These are phyloP conservation scores for Scheffersomyces ergatensis DNA, from an alignment of 805 yeast species.

Conservation along the genomic window DNA sequence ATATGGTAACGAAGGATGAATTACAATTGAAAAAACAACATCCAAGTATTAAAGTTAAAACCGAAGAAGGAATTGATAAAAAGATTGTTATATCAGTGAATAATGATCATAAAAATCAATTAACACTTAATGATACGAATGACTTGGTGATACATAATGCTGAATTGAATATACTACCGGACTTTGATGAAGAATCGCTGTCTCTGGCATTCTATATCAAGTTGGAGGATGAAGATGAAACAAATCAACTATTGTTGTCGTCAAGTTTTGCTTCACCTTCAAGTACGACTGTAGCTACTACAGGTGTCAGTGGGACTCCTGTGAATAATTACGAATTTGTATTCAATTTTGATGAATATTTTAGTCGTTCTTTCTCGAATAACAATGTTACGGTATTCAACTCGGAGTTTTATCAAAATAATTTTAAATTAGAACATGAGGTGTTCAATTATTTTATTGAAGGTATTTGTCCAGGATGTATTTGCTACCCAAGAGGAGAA, in stretches of 20 bases:
- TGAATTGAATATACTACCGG: not conserved
- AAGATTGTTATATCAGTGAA: not conserved
- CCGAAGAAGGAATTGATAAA: not conserved
- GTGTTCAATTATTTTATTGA: conserved; percentile 31
- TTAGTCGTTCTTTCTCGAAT: conserved; percentile 1
- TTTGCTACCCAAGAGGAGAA: conserved; percentile 31
- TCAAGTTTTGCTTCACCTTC: not conserved
- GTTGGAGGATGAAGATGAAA: not conserved
- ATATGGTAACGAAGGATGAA: conserved; percentile 1
- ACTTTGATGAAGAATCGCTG: not conserved
- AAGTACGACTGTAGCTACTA: not conserved
- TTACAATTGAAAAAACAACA: conserved; percentile 5
- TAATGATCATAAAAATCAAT: not conserved
- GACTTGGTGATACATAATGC: not conserved
- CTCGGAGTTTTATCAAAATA: conserved; percentile 2
- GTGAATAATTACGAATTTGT: not conserved
- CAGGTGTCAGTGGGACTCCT: not conserved
- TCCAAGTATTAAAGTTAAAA: conserved; percentile 1
- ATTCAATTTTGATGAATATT: not conserved
- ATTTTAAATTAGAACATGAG: conserved; percentile 13
- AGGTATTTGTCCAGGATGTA: conserved; percentile 36
- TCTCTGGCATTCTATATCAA: not conserved
- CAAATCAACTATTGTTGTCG: not conserved
- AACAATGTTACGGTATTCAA: not conserved
- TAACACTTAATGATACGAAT: not conserved